Conservation (phyloP, 495 filamentous ascomycete species). For the Penicillium alfredii region DNA sequence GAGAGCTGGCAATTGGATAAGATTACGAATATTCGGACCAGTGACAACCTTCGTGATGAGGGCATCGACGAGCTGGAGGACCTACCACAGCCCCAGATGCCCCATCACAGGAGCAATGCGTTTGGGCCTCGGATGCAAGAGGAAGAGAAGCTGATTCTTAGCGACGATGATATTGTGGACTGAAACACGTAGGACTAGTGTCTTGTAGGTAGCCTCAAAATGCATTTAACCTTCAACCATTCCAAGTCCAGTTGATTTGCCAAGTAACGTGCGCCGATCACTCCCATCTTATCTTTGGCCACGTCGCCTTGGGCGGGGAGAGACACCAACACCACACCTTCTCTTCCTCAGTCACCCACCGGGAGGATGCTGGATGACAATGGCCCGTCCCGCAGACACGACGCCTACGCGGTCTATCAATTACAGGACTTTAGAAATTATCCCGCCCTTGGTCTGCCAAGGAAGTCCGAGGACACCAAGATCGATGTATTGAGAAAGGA, state of each 20-base stretch:
- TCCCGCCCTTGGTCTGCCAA: neutral
- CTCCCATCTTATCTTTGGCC: no score
- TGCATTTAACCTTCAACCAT: no score
- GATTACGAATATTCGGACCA: constrained; percentile 56
- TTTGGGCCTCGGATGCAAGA: constrained; percentile 23
- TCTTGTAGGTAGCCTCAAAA: no score
- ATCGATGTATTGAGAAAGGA: constrained; percentile 73
- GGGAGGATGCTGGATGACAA: constrained; percentile 22
- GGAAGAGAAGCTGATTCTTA: constrained; percentile 64
- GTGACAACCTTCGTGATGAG: constrained; percentile 28
- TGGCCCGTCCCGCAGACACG: constrained; percentile 8
- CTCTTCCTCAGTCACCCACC: neutral
- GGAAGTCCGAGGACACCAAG: constrained; percentile 1
- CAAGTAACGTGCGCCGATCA: no score
- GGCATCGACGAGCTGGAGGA: constrained; percentile 43
- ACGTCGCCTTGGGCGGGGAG: no score
- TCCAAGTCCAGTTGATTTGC: no score
- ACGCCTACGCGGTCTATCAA: constrained; percentile 5
- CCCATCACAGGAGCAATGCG: constrained; percentile 4
- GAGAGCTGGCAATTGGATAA: constrained; percentile 53
- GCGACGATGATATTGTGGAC: constrained; percentile 96
- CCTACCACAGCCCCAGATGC: neutral
- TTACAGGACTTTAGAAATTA: neutral
- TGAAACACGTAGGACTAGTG: no score
- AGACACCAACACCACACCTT: neutral